Evolutionary conservation across 805 yeast species (phyloP).

Genomic region (Tetrapisispora fleetii): DNA sequence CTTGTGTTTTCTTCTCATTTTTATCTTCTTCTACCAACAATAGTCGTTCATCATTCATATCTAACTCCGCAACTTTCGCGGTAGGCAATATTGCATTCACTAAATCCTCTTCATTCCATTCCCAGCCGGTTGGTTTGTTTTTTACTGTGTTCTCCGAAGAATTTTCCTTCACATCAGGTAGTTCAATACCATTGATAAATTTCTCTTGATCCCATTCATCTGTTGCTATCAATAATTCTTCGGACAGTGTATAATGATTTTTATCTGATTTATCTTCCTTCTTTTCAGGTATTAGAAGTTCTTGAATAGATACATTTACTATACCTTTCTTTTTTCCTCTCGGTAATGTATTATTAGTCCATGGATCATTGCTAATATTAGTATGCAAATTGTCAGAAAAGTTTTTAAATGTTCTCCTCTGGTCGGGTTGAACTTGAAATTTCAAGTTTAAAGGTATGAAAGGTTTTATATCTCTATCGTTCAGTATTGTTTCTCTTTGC

Average conservation of each 20-base stretch:
- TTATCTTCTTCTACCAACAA: constrained; percentile 39
- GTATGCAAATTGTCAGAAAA: constrained; percentile 4
- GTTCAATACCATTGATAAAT: constrained; percentile 36
- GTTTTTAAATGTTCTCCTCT: constrained; percentile 37
- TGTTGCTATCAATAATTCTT: constrained; percentile 54
- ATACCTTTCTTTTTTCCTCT: constrained; percentile 13
- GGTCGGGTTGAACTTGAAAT: constrained; percentile 47
- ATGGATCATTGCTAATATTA: constrained; percentile 2
- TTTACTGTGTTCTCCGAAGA: neutral
- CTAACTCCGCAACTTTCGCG: constrained; percentile 34
- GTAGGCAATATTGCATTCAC: constrained; percentile 52
- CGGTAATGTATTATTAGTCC: constrained; percentile 3
- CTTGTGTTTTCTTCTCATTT: constrained; percentile 5
- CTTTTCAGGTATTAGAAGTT: constrained; percentile 14
- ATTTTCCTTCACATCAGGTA: neutral
- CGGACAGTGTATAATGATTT: constrained; percentile 29
- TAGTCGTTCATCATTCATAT: constrained; percentile 80
- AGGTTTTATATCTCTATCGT: constrained; percentile 8
- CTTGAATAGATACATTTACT: constrained; percentile 14
- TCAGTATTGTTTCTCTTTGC: constrained; percentile 21
- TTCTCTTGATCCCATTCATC: constrained; percentile 71
- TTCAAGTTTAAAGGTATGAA: constrained; percentile 43
- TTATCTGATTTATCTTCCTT: constrained; percentile 12
- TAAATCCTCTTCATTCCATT: constrained; percentile 48
- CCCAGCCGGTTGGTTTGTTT: neutral